Evolutionary conservation across 768 basidiomycete species (phyloP).

Genomic region (Boletus tomentosulus): DNA sequence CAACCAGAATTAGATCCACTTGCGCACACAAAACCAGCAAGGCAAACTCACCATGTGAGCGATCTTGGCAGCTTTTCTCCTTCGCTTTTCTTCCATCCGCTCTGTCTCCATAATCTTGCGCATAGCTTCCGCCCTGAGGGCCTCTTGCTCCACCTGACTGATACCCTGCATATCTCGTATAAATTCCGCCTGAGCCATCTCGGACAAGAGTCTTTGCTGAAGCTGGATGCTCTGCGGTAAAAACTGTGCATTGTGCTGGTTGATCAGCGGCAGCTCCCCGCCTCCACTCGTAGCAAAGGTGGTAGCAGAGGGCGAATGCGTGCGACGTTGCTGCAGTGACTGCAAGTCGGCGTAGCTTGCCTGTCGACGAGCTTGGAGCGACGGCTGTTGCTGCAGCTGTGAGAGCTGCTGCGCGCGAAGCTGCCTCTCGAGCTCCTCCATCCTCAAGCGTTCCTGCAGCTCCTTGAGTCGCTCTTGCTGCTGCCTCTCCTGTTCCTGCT

Average conservation of each 20-base stretch:
- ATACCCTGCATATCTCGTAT: conserved; percentile 60
- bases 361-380: conserved; percentile 36
- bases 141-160: conserved; percentile 61
- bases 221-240: conserved; percentile 63
- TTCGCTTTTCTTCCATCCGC: conserved; percentile 78
- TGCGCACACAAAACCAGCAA: background rate
- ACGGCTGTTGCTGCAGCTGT: conserved; percentile 41
- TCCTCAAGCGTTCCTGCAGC: conserved; percentile 58
- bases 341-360: conserved; percentile 48
- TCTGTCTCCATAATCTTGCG: conserved; percentile 90
- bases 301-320: conserved; percentile 44
- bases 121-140: conserved; percentile 72
- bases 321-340: conserved; percentile 46
- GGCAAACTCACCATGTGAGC: conserved; percentile 68
- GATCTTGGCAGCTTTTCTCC: conserved; percentile 80
- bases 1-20: no score
- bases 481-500: conserved; percentile 62
- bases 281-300: conserved; percentile 23
- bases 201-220: conserved; percentile 73
- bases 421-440: conserved; percentile 66
- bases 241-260: conserved; percentile 53
- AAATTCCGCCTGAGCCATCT: conserved; percentile 69
- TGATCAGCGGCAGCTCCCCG: conserved; percentile 34
- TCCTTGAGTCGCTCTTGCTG: conserved; percentile 55
- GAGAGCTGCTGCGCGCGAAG: conserved; percentile 51